Conservation (phyloP, 202 grass and related monocot genomes). For the Sporobolus alterniflorus region DNA sequence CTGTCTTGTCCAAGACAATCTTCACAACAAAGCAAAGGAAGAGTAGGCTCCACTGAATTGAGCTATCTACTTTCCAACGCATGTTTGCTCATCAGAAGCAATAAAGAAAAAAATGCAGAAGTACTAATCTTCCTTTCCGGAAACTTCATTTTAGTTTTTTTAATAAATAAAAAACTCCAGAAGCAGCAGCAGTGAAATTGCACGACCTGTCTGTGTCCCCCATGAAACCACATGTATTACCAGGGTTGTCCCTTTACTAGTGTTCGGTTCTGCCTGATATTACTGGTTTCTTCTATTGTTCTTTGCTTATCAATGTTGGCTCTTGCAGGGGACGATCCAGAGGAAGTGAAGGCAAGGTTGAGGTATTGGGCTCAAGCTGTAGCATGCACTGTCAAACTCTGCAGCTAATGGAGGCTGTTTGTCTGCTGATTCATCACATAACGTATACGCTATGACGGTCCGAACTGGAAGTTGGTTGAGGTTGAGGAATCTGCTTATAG, state of each 20-base stretch:
- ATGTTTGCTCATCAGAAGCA: conserved; percentile 23
- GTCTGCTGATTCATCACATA: conserved; percentile 7
- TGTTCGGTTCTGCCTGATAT: neutral
- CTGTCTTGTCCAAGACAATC: conserved; percentile 41
- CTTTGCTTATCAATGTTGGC: conserved; percentile 41
- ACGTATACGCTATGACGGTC: conserved; percentile 13
- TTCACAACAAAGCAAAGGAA: conserved; percentile 57
- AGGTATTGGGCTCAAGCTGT: conserved; percentile 90
- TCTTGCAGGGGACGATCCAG: conserved; percentile 66
- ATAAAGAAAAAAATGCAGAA: neutral
- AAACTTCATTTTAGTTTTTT: neutral
- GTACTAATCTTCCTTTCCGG: conserved; percentile 11
- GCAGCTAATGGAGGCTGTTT: conserved; percentile 44
- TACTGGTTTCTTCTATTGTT: conserved; percentile 3
- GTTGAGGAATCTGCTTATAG: conserved; percentile 26
- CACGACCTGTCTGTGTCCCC: neutral
- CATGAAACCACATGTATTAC: neutral
- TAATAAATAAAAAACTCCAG: neutral
- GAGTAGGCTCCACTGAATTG: conserved; percentile 48
- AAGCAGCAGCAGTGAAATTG: neutral
- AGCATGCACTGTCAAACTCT: conserved; percentile 84
- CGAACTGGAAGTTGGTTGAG: conserved; percentile 19
- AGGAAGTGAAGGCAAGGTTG: conserved; percentile 80
- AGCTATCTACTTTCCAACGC: conserved; percentile 26
- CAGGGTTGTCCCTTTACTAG: neutral